Evolutionary conservation across 495 filamentous ascomycete genomes (phyloP), one percentile per base, ranked within the genome.

Genomic region (Baudoinia panamericana): DNA sequence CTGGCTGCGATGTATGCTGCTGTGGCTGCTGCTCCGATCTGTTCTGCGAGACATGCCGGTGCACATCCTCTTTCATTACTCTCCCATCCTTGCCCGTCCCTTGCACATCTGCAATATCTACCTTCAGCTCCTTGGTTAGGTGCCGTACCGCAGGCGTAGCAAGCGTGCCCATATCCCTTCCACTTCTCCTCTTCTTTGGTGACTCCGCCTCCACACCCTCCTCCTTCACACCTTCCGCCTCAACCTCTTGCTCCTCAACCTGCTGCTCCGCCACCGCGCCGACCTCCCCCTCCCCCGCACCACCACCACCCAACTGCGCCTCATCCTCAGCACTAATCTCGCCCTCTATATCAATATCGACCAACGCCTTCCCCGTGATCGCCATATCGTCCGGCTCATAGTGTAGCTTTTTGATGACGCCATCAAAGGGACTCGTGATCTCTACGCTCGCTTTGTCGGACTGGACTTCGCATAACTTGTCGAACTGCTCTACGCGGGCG

Each of bases 371-470:
- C 43, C 90, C 90, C 8, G 94, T 93, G 53, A 84, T 81, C 16
- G 88, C 87, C 68, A 93, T 93, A 47, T 96, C 90, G 42, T 93
- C 92, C 12, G 87, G 76, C 36, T 95, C 84, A 56, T 93, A 96
- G 58, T 96, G 75, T 20, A 99, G 68, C 63, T 85, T 95, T 66
- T 93, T 95, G 36, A 99, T 87, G 1, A 96, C 80, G 13, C 90
- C 92, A 41, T 85, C 81, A 56, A 90, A 99, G 34, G 86, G 73
- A 38, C 85, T 93, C 21, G 90, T 94, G 40, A 99, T 99, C 73
- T 83, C 90, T 28, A 93, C 85, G n/a, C 84, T 87, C 11, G 92
- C 92, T 61, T 99, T 99, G 63, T 99, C 92, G 39, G 82, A 90
- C 57, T 95, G 90, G 28, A 96, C 92, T 63, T 99, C 90, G 60